These are phyloP conservation scores for Hansenula sp. DNA, from an alignment of 1,139 yeast genomes.

Conservation along the genomic window DNA sequence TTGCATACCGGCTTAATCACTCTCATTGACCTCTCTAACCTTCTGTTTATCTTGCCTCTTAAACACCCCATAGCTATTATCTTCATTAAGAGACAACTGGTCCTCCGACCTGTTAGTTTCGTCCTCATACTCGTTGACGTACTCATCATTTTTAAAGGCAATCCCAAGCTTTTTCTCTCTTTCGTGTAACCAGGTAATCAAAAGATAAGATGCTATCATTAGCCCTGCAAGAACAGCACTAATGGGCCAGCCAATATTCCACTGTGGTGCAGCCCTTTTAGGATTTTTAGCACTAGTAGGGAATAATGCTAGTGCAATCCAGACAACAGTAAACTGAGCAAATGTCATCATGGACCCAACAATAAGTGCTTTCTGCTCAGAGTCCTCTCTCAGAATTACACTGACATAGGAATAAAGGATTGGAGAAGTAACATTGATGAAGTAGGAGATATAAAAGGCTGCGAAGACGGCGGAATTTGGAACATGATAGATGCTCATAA, in stretches of 20 bases:
- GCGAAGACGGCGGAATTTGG: conserved; percentile 13
- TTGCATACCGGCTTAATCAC: too few species aligned
- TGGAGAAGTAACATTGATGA: conserved; percentile 13
- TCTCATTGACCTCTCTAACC: background rate
- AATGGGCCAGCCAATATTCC: conserved; percentile 44
- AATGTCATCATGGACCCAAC: conserved; percentile 8
- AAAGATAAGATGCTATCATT: conserved; percentile 56
- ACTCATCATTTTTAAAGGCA: conserved; percentile 38
- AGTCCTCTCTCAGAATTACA: conserved; percentile 2
- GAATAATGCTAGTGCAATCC: conserved; percentile 14
- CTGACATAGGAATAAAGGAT: conserved; percentile 4
- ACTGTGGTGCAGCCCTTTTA: conserved; percentile 45
- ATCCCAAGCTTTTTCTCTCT: conserved; percentile 47
- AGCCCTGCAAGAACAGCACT: conserved; percentile 46
- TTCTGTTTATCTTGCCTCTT: background rate
- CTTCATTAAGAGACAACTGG: too few species aligned
- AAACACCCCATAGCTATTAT: too few species aligned
- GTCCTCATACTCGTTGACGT: background rate
- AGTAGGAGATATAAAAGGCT: conserved; percentile 33
- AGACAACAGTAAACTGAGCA: conserved; percentile 11
- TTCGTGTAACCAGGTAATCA: conserved; percentile 58
- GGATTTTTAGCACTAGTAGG: conserved; percentile 45
- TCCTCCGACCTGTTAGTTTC: too few species aligned
- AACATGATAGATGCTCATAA: conserved; percentile 35
- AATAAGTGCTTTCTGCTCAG: conserved; percentile 7